Evolutionary conservation across 2,329 filamentous ascomycete species (phyloP).

Genomic region (Colletotrichum caudatum): DNA sequence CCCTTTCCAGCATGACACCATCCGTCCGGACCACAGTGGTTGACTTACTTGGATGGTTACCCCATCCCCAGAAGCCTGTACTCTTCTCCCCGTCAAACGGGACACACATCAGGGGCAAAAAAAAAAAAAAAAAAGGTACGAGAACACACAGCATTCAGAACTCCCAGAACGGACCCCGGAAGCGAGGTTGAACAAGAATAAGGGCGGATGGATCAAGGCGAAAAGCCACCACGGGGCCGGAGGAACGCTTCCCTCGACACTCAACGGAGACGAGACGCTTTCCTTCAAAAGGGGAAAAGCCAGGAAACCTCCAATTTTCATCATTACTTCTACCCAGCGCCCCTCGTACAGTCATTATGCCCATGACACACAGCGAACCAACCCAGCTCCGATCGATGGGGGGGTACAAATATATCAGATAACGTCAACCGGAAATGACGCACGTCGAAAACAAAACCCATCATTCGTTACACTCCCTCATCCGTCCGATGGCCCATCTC

Average conservation of each 20-base stretch:
- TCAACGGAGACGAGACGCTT: not conserved
- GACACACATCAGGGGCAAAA: not conserved
- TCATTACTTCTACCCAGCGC: constrained; percentile 38
- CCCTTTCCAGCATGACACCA: not conserved
- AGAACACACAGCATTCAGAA: not conserved
- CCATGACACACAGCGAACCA: constrained; percentile 34
- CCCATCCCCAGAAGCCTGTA: not conserved
- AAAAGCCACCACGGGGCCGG: too few relatives aligned
- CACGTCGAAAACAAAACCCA: constrained; percentile 36
- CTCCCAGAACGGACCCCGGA: constrained; percentile 3
- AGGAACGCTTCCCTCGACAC: not conserved
- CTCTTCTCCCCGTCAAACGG: not conserved
- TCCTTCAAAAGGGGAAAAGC: not conserved
- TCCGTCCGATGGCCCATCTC: not conserved
- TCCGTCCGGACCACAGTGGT: not conserved
- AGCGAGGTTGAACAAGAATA: not conserved
- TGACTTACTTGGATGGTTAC: not conserved
- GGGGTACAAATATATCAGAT: not conserved
- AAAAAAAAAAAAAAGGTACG: too few relatives aligned
- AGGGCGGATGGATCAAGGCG: not conserved
- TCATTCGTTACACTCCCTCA: constrained; percentile 32
- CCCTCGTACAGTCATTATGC: constrained; percentile 43
- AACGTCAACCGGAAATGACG: constrained; percentile 10
- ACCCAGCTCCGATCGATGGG: not conserved
- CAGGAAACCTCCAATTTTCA: constrained; percentile 22